These are phyloP conservation scores for Lindgomyces ingoldianus DNA, from an alignment of 495 filamentous ascomycete species.

Conservation along the genomic window DNA sequence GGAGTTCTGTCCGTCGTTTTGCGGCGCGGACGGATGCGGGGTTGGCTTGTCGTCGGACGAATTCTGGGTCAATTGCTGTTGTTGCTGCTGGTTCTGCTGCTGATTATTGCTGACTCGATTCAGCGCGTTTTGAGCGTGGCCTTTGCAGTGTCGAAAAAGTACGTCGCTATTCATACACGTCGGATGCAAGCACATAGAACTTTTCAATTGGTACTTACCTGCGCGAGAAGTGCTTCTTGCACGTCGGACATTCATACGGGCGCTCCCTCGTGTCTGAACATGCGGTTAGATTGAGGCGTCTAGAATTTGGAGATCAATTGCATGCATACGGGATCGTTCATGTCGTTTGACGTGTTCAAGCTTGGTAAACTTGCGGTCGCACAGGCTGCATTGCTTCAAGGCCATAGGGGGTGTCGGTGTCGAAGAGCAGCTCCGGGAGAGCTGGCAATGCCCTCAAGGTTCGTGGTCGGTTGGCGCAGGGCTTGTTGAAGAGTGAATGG, in stretches of 20 bases:
- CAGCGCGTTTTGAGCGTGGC: conserved; percentile 47
- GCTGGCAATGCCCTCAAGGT: conserved; percentile 11
- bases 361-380: conserved; percentile 57
- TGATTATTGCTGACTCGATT: conserved; percentile 33
- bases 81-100: conserved; percentile 14
- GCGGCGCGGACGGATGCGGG: conserved; percentile 11
- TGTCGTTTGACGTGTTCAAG: conserved; percentile 59
- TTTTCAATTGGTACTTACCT: conserved; percentile 47
- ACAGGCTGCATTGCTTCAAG: conserved; percentile 54
- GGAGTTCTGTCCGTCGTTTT: conserved; percentile 7
- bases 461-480: conserved; percentile 5
- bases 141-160: conserved; percentile 55
- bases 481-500: conserved; percentile 21
- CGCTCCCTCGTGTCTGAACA: conserved; percentile 55
- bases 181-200: conserved; percentile 8
- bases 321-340: conserved; percentile 54
- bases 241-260: conserved; percentile 56
- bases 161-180: conserved; percentile 49
- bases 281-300: conserved; percentile 12
- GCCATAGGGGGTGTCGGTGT: conserved; percentile 41
- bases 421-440: conserved; percentile 7
- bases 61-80: conserved; percentile 6
- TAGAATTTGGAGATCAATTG: conserved; percentile 5
- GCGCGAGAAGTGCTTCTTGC: conserved; percentile 56
- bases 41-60: conserved; percentile 18